Conservation (phyloP, 371 early-diverging fungal genomes). For the Haplosporangium sp. region DNA sequence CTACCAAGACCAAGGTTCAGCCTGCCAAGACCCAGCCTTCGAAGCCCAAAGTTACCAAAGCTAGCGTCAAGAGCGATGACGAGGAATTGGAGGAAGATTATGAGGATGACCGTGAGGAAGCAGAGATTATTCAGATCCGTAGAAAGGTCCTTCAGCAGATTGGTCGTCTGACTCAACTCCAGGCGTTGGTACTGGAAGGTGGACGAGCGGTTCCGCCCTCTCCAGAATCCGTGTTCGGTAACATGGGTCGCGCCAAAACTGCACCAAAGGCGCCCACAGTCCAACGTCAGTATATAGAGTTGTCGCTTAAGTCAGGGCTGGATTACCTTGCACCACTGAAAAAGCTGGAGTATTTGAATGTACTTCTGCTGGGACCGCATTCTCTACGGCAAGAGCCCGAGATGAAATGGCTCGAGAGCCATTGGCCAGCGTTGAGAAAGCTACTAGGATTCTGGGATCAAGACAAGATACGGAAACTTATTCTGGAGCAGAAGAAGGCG, state of each 20-base stretch:
- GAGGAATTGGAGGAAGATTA: background rate
- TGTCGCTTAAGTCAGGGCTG: constrained; percentile 21
- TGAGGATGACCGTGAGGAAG: background rate
- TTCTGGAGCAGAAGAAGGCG: background rate
- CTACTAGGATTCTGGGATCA: constrained; percentile 21
- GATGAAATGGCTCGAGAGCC: constrained; percentile 14
- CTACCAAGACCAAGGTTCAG: no score
- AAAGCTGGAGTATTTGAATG: constrained; percentile 7
- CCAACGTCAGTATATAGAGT: constrained; percentile 4
- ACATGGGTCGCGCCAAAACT: background rate
- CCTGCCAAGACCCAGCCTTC: no score
- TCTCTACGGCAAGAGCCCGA: constrained; percentile 13
- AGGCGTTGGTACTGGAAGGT: constrained; percentile 14
- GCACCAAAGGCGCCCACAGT: background rate
- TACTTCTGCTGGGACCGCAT: constrained; percentile 22
- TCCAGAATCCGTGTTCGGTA: background rate
- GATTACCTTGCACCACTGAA: constrained; percentile 14
- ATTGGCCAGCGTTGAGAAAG: constrained; percentile 24
- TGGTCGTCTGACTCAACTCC: constrained; percentile 12
- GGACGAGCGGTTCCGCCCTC: constrained; percentile 3
- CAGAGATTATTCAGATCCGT: constrained; percentile 1
- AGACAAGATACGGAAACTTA: background rate
- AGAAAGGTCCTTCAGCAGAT: constrained; percentile 20
- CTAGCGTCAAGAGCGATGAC: background rate
- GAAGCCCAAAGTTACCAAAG: no score